These are phyloP conservation scores for Funneliformis mosseae DNA, from an alignment of 192 early-diverging fungal genomes.

Conservation along the genomic window DNA sequence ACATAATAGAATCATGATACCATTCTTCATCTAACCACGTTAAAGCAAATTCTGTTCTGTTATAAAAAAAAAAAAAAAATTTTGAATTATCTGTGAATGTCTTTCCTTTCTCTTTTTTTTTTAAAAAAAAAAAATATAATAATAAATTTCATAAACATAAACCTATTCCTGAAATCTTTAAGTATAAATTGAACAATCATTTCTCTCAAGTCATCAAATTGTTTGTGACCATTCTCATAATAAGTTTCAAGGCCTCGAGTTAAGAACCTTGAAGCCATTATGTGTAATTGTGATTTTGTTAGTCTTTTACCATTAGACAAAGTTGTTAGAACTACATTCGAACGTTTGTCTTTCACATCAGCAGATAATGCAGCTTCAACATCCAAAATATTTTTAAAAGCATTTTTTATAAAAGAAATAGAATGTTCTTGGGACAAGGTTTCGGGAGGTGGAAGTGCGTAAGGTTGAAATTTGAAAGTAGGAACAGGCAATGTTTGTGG, in stretches of 20 bases:
- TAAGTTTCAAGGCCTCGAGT: constrained; percentile 40
- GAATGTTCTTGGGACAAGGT: constrained; percentile 30
- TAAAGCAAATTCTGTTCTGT: constrained; percentile 66
- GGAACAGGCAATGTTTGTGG: background rate
- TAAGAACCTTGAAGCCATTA: constrained; percentile 42
- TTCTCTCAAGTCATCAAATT: constrained; percentile 38
- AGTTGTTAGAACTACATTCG: constrained; percentile 3
- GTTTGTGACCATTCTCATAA: background rate
- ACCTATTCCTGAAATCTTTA: constrained; percentile 64
- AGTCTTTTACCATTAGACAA: constrained; percentile 31
- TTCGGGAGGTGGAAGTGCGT: constrained; percentile 35
- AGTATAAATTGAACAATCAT: constrained; percentile 60
- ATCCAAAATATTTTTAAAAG: constrained; percentile 39
- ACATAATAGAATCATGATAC: constrained; percentile 43
- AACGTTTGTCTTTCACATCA: constrained; percentile 4
- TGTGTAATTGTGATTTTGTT: constrained; percentile 46
- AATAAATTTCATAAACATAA: background rate
- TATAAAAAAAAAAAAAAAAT: constrained; percentile 24
- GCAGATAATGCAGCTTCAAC: constrained; percentile 29
- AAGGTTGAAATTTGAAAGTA: constrained; percentile 49
- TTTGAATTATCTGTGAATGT: background rate
- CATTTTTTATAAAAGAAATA: constrained; percentile 33
- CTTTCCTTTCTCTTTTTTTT: background rate
- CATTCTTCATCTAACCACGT: constrained; percentile 79
- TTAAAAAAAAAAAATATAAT: background rate